These are phyloP conservation scores for Clavispora carvajalis DNA, from an alignment of 805 yeast genomes.

Conservation along the genomic window DNA sequence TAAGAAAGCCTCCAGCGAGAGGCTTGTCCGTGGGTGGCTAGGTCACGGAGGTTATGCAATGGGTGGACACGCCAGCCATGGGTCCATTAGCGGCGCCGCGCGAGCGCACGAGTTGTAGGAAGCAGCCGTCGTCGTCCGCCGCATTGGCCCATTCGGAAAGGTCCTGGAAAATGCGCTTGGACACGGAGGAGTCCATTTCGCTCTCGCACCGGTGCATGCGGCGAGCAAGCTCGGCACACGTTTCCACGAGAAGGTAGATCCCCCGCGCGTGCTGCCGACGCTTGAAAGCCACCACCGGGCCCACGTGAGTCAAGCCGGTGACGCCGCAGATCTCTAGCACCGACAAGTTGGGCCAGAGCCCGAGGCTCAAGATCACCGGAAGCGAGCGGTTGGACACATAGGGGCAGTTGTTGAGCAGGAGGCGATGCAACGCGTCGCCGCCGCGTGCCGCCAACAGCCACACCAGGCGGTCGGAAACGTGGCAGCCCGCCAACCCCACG, in stretches of 20 bases:
- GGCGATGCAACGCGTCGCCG: slow-evolving; percentile 49
- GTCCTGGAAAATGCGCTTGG: slow-evolving; percentile 57
- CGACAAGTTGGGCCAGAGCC: slow-evolving; percentile 41
- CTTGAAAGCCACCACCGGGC: slow-evolving; percentile 65
- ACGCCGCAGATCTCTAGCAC: slow-evolving; percentile 77
- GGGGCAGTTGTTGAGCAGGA: slow-evolving; percentile 72
- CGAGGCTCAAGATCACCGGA: slow-evolving; percentile 39
- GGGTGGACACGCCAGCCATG: too few relatives aligned
- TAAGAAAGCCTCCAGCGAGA: too few relatives aligned
- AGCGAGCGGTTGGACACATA: slow-evolving; percentile 52
- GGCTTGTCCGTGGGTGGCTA: too few relatives aligned
- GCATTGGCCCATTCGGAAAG: slow-evolving; percentile 60
- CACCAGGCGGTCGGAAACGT: slow-evolving; percentile 66
- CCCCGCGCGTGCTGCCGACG: slow-evolving; percentile 42
- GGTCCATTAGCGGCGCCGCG: too few relatives aligned
- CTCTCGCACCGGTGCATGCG: slow-evolving; percentile 58
- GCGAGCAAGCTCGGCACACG: slow-evolving; percentile 64
- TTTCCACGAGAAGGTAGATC: slow-evolving; percentile 61
- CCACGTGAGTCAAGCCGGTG: slow-evolving; percentile 49
- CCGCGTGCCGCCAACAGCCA: slow-evolving; percentile 69
- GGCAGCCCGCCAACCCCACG: slow-evolving; percentile 86
- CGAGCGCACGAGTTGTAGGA: slow-evolving; percentile 5
- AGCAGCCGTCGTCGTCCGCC: slow-evolving; percentile 40
- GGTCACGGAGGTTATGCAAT: too few relatives aligned
- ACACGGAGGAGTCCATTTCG: slow-evolving; percentile 49